These are phyloP conservation scores for Verticillium nonalfalfae DNA, from an alignment of 2,329 filamentous ascomycete genomes.

Conservation along the genomic window DNA sequence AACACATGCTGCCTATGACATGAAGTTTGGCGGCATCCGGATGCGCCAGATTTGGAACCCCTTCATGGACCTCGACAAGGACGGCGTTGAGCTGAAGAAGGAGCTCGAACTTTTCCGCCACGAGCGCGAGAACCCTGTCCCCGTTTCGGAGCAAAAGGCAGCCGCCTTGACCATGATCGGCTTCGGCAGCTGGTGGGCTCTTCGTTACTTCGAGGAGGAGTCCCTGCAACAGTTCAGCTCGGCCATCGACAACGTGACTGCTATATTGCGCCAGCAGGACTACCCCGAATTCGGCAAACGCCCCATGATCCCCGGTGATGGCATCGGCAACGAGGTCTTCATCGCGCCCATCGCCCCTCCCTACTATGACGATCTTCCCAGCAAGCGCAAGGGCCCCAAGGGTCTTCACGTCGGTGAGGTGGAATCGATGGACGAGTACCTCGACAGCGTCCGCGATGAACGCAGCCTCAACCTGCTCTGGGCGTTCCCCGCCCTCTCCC, in stretches of 20 bases:
- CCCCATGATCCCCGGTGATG: constrained; percentile 16
- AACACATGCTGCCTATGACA: constrained; percentile 13
- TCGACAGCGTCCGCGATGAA: constrained; percentile 7
- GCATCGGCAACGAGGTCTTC: constrained; percentile 20
- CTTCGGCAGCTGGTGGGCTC: constrained; percentile 18
- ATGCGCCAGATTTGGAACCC: constrained; percentile 58
- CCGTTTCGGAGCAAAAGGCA: constrained; percentile 11
- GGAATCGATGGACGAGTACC: constrained; percentile 15
- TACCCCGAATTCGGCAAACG: constrained; percentile 13
- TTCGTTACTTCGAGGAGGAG: constrained; percentile 5
- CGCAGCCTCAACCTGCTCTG: constrained; percentile 14
- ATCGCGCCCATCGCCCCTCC: constrained; percentile 18
- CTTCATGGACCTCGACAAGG: constrained; percentile 40
- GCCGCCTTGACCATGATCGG: constrained; percentile 17
- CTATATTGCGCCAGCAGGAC: constrained; percentile 13
- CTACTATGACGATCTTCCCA: constrained; percentile 9
- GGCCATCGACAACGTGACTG: constrained; percentile 17
- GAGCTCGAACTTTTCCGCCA: constrained; percentile 15
- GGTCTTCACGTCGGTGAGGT: constrained; percentile 17
- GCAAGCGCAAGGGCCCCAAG: constrained; percentile 9
- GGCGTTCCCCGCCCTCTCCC: constrained; percentile 11
- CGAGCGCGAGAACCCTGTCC: constrained; percentile 11
- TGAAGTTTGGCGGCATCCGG: constrained; percentile 34
- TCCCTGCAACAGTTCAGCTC: constrained; percentile 10
- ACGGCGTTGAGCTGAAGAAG: constrained; percentile 12